These are phyloP conservation scores for Hibiscus syriacus DNA, from an alignment of 345 rosid species.

Conservation along the genomic window DNA sequence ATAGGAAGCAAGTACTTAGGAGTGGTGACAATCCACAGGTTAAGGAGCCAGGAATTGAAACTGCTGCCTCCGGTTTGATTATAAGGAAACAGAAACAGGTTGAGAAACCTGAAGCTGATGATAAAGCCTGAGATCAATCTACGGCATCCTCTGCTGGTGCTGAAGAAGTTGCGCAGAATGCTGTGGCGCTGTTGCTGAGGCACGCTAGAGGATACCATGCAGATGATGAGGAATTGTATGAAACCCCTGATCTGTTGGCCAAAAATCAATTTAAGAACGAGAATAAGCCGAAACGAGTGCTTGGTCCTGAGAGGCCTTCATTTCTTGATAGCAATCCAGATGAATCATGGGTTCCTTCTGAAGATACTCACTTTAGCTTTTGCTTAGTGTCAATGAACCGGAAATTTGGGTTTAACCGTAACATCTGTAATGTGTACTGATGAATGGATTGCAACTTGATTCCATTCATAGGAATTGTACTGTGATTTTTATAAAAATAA, in stretches of 20 bases:
- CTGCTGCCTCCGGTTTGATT: slow-evolving; percentile 62
- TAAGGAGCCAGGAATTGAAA: slow-evolving; percentile 34
- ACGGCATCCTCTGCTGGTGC: slow-evolving; percentile 34
- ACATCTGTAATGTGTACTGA: background rate
- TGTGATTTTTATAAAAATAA: background rate
- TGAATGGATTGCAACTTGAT: background rate
- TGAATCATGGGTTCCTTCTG: slow-evolving; percentile 80
- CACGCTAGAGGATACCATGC: slow-evolving; percentile 61
- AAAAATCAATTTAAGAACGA: slow-evolving; percentile 20
- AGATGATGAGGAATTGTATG: slow-evolving; percentile 30
- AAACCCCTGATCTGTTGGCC: slow-evolving; percentile 23
- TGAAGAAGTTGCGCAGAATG: slow-evolving; percentile 63
- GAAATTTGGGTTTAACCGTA: background rate
- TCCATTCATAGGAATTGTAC: background rate
- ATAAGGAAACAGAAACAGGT: slow-evolving; percentile 65
- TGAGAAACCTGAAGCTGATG: slow-evolving; percentile 29
- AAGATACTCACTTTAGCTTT: slow-evolving; percentile 44
- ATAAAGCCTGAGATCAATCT: slow-evolving; percentile 22
- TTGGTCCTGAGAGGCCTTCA: slow-evolving; percentile 77
- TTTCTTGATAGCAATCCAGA: slow-evolving; percentile 42
- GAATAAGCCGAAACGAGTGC: slow-evolving; percentile 47
- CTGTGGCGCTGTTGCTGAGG: slow-evolving; percentile 77
- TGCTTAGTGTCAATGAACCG: background rate
- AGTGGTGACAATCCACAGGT: slow-evolving; percentile 12
- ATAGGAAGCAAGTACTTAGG: slow-evolving; percentile 50